Evolutionary conservation across 805 yeast genomes (phyloP), one percentile per base, ranked within the genome.

Genomic region (Wickerhamomyces bovis): DNA sequence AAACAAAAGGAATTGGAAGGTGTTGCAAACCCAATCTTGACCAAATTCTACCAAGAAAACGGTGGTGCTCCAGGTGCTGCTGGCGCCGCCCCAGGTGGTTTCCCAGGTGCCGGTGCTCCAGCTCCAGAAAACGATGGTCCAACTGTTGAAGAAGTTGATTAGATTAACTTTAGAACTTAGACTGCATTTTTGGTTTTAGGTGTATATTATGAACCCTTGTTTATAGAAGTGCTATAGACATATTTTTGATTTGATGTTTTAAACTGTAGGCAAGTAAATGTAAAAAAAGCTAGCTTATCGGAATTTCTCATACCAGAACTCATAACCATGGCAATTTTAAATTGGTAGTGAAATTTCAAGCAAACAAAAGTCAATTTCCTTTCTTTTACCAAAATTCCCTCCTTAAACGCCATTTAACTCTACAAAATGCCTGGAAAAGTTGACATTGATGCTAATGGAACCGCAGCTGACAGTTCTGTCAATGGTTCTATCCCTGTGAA

Each of bases 1-100:
- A 85, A 80, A 77, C 95, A 89, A 78, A 90, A 90, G 83, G 97
- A 89, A 75, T 83, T 90, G 65, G 97, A 92, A 78, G 85, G 80
- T 60, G 77, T 84, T 72, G 96, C 96, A 59, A 90, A 90, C 80
- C 97, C 97, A 71, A 88, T 90, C 74, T 85, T 90, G 89, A 80
- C 89, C 70, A 89, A 90, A 80, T 89, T 94, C 80, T 92, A 92
- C 83, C 94, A 87, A 72, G 89, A 84, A 58, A 95, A 89, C 69
- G 95, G 89, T 70, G 96, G 87, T 71, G 84, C 83, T 56, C 82
- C 85, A 63, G 85, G 78, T 57, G 88, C 53, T 46, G 61, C 52
- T 49, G 57, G 81, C 63, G 83, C 74, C 48, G 78, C 71, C 53
- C 76, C 75, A 58, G 77, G 77, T 61, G 74, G 77, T 52, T 66